Conservation (phyloP, 2,329 filamentous ascomycete genomes). For the Parastagonospora avenae region DNA sequence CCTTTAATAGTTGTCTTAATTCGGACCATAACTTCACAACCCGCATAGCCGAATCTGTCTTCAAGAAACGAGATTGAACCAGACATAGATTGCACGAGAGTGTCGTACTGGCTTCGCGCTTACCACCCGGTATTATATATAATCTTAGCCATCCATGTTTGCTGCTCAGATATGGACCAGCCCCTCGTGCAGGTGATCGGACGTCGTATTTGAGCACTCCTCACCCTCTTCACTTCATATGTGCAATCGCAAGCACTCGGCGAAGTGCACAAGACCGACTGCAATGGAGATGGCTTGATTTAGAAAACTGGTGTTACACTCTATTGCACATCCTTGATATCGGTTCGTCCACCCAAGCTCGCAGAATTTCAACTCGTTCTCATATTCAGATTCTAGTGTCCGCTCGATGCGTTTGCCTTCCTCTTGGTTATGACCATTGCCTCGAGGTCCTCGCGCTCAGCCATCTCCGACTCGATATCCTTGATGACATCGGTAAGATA, state of each 20-base stretch:
- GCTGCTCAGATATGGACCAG: no score
- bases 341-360: conserved; percentile 8
- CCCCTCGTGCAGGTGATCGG: no score
- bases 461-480: conserved; percentile 69
- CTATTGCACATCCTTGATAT: conserved; percentile 43
- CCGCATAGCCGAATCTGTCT: no score
- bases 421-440: conserved; percentile 63
- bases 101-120: no score
- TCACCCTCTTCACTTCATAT: no score
- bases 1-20: no score
- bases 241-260: not conserved
- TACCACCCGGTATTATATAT: no score
- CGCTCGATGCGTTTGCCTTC: conserved; percentile 30
- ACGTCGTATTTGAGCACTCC: no score
- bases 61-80: no score
- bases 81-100: no score
- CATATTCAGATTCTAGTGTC: conserved; percentile 35
- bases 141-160: no score
- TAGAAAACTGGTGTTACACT: conserved; percentile 43
- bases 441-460: conserved; percentile 72
- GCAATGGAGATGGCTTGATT: conserved; percentile 6
- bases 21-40: no score
- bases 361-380: conserved; percentile 14
- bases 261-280: not conserved
- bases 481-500: conserved; percentile 72